These are phyloP conservation scores for Chionographis japonica DNA, from an alignment of 106 monocot genomes.

Conservation along the genomic window DNA sequence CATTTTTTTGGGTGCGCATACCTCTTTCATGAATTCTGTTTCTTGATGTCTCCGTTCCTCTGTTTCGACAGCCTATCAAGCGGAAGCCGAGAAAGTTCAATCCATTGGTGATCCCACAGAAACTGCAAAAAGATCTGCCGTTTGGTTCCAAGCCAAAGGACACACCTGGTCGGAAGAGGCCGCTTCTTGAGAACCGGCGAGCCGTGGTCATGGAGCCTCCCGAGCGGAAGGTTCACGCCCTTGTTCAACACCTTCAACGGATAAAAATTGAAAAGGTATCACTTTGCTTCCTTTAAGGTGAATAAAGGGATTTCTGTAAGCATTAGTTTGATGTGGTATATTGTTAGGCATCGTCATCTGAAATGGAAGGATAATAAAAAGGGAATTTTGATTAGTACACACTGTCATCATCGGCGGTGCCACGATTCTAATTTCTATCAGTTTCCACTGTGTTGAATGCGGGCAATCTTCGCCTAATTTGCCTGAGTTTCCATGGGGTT, in stretches of 20 bases:
- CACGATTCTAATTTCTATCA: constrained; percentile 3
- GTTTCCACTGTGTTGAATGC: neutral
- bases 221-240: constrained; percentile 57
- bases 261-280: constrained; percentile 88
- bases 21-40: too few species aligned
- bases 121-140: constrained; percentile 72
- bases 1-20: too few species aligned
- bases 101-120: constrained; percentile 58
- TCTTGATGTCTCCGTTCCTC: neutral
- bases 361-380: too few species aligned
- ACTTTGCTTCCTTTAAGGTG: too few species aligned
- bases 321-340: neutral
- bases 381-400: too few species aligned
- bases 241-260: constrained; percentile 66
- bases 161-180: constrained; percentile 25
- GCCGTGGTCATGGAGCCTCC: constrained; percentile 94
- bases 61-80: constrained; percentile 69
- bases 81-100: constrained; percentile 82
- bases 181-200: constrained; percentile 60
- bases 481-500: neutral
- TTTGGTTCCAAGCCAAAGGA: constrained; percentile 91
- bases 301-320: neutral
- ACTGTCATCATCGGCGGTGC: too few species aligned
- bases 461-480: too few species aligned
- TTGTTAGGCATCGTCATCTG: too few species aligned